Percentiles rank a stretch among this genome's conserved stretches.
Conservation (phyloP, 495 filamentous ascomycete species). For the Penicillium manginii region DNA sequence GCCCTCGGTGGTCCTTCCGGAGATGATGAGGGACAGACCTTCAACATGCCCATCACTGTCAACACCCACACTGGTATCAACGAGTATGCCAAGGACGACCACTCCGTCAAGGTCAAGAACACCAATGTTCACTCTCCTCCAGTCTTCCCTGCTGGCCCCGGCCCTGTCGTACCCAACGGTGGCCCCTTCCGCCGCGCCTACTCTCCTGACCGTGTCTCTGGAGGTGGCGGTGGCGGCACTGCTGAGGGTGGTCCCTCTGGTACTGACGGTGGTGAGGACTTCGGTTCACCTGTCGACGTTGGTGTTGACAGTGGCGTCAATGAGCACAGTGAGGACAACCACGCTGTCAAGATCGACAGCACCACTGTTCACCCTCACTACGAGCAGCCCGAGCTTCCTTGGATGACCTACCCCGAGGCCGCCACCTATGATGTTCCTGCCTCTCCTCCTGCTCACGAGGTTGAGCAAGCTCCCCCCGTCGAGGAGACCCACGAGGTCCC, state of each 20-base stretch:
- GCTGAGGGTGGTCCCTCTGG: conserved; percentile 27
- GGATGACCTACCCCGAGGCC: conserved; percentile 12
- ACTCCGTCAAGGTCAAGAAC: conserved; percentile 25
- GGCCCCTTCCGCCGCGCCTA: conserved; percentile 23
- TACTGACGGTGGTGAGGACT: conserved; percentile 23
- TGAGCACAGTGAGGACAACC: conserved; percentile 31
- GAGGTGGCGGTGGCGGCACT: conserved; percentile 13
- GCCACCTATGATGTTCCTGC: conserved; percentile 15
- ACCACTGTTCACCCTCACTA: conserved; percentile 20
- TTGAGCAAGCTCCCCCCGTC: neutral
- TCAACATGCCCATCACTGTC: conserved; percentile 17
- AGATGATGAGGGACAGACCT: conserved; percentile 22
- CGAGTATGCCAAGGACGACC: conserved; percentile 27
- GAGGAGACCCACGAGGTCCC: neutral
- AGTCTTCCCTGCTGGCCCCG: conserved; percentile 5
- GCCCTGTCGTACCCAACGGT: conserved; percentile 12
- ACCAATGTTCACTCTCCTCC: conserved; percentile 18
- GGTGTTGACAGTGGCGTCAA: conserved; percentile 26
- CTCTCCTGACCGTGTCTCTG: conserved; percentile 16
- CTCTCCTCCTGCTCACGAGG: conserved; percentile 9
- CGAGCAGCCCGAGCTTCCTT: conserved; percentile 13
- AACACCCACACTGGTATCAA: conserved; percentile 22
- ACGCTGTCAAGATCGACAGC: conserved; percentile 29
- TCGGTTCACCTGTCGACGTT: conserved; percentile 12
- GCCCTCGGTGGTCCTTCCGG: conserved; percentile 28